Evolutionary conservation across 495 filamentous ascomycete genomes (phyloP), one percentile per base, ranked within the genome.

Genomic region (Paragyromitra xinjiangensis): DNA sequence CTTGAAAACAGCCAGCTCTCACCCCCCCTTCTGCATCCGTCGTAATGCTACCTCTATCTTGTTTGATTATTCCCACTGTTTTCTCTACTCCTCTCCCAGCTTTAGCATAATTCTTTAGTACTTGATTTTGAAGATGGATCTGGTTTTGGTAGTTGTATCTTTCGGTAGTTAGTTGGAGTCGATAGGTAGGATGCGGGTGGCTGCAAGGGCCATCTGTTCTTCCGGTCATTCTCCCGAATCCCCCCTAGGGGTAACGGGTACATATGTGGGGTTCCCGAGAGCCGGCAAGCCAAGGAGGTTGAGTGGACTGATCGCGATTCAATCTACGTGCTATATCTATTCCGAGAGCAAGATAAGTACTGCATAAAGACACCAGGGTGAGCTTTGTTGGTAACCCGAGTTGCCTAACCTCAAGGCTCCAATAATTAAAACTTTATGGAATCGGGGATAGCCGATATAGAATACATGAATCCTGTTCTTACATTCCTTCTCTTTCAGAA

Each of bases 221-320:
- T 67, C 66, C 65, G 61, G 66, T 44, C 61, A 79, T 78, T 63
- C 68, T 67, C 61, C 74, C 74, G 74, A 78, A 37, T 71, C 61
- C 64, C 40, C 73, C 59, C 68, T 71, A 44, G 59, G 59, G 59
- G 62, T 72, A 72, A 69, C 64, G 66, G 74, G 61, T 78, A 78
- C 75, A 66, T 72, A 72, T 78, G 66, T 78, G 67, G 77, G 74
- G 74, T 79, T 78, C 75, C 77, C 74, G 73, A 66, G 74, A 66
- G 68, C 69, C 74, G 74, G 74, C 51, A 51, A 73, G 74, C 61
- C 73, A 78, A 78, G 75, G 59, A 65, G 61, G 59, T 71, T 48
- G 74, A 66, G 62, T 79, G 74, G 65, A 77, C 59, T 78, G 61
- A 79, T 78, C 61, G 69, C 61, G 74, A 78, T 65, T 78, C 65